Percentiles rank a stretch among this genome's conserved stretches.
Conservation (phyloP, 192 early-diverging fungal species). For the Entomortierella chlamydospora region DNA sequence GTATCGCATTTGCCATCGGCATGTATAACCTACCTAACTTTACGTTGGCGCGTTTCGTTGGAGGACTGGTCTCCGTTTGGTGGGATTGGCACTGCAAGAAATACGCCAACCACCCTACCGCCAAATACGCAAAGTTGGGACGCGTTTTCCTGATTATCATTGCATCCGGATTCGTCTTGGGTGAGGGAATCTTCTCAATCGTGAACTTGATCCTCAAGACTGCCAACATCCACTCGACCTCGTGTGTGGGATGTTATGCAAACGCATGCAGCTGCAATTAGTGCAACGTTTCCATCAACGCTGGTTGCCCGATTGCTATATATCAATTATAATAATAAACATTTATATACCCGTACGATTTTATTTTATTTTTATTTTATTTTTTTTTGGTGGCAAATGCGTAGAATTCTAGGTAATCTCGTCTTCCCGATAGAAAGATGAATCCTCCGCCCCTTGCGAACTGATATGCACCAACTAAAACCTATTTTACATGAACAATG, state of each 20-base stretch:
- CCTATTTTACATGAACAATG: too few species aligned
- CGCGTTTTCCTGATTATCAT: slow-evolving; percentile 75
- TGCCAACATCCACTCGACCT: slow-evolving; percentile 42
- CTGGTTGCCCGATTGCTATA: too few species aligned
- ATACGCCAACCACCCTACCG: slow-evolving; percentile 23
- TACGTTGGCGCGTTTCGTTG: slow-evolving; percentile 76
- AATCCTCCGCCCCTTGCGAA: too few species aligned
- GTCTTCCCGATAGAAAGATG: too few species aligned
- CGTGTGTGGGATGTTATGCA: slow-evolving; percentile 41
- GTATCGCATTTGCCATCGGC: slow-evolving; percentile 84
- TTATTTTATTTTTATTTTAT: not conserved
- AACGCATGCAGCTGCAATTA: slow-evolving; percentile 35
- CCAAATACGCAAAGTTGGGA: slow-evolving; percentile 56
- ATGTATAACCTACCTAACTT: slow-evolving; percentile 86
- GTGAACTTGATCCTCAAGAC: slow-evolving; percentile 66
- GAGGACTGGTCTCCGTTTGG: slow-evolving; percentile 63
- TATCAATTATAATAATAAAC: too few species aligned
- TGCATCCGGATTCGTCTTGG: slow-evolving; percentile 80
- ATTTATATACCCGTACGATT: not conserved
- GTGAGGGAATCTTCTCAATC: slow-evolving; percentile 79
- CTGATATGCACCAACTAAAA: too few species aligned
- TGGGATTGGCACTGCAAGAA: slow-evolving; percentile 64
- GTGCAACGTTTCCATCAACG: not conserved
- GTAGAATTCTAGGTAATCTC: too few species aligned
- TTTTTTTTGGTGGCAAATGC: too few species aligned